phyloP scores from a whole-genome alignment of 1,284 basidiomycete genomes.

The Tilletia setariae region DNA sequence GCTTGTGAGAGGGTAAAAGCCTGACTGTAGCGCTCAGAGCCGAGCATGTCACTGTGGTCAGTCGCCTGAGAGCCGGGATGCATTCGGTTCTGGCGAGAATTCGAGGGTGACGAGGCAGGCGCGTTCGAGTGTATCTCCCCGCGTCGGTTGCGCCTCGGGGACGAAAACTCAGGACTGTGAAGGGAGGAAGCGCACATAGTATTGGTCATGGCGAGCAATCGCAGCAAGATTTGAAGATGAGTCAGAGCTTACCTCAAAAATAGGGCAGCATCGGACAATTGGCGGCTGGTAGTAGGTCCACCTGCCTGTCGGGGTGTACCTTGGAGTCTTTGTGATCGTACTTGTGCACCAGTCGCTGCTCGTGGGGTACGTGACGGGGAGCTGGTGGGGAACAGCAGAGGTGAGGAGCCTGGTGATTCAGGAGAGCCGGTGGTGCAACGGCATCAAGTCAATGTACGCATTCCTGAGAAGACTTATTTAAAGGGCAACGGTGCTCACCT shows the following conservation, averaged over 20 bases:
- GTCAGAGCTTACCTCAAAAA: constrained; percentile 33
- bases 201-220: background rate
- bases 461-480: background rate
- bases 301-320: constrained; percentile 29
- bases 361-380: constrained; percentile 41
- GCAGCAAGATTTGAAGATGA: background rate
- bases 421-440: background rate
- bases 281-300: constrained; percentile 20
- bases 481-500: background rate
- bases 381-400: constrained; percentile 47
- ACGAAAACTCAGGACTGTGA: constrained; percentile 41
- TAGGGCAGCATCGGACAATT: constrained; percentile 45
- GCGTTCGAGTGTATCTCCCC: constrained; percentile 50
- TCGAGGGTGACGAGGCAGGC: constrained; percentile 37
- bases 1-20: constrained; percentile 42
- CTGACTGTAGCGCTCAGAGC: background rate
- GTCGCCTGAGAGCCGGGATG: constrained; percentile 3
- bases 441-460: background rate
- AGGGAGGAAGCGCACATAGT: background rate
- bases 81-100: constrained; percentile 63
- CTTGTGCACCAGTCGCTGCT: constrained; percentile 25
- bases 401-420: constrained; percentile 30
- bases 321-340: constrained; percentile 19
- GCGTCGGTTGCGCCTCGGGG: constrained; percentile 42
- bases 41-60: constrained; percentile 3